Percentiles rank a stretch among this genome's conserved stretches.
These are phyloP conservation scores for Alternaria brassicicola DNA, from an alignment of 2,329 filamentous ascomycete species.

Conservation along the genomic window DNA sequence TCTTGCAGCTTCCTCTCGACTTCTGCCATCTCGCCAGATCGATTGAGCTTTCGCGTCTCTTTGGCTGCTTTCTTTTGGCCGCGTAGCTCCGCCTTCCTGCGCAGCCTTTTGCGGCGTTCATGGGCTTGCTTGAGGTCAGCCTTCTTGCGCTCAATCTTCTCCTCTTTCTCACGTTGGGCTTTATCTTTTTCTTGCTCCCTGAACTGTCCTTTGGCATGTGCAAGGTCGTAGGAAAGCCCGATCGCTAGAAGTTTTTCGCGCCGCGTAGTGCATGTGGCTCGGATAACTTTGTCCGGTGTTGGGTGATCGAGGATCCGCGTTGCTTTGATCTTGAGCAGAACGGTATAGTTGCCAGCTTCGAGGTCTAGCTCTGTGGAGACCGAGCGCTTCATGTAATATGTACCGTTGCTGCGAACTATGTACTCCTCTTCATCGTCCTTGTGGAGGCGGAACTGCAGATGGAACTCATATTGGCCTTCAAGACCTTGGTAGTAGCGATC, in stretches of 20 bases:
- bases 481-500: slow-evolving; percentile 65
- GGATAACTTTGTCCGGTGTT: slow-evolving; percentile 71
- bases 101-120: slow-evolving; percentile 43
- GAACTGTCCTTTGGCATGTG: slow-evolving; percentile 69
- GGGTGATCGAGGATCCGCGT: slow-evolving; percentile 58
- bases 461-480: slow-evolving; percentile 62
- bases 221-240: slow-evolving; percentile 73
- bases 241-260: slow-evolving; percentile 76
- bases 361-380: slow-evolving; percentile 79
- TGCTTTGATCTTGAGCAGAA: slow-evolving; percentile 76
- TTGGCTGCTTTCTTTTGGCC: slow-evolving; percentile 48
- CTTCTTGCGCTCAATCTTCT: slow-evolving; percentile 46
- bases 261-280: slow-evolving; percentile 64
- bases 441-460: slow-evolving; percentile 64
- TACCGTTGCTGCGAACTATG: slow-evolving; percentile 62
- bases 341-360: slow-evolving; percentile 74
- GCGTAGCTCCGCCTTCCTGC: slow-evolving; percentile 47
- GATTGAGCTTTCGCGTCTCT: slow-evolving; percentile 32
- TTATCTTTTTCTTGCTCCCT: slow-evolving; percentile 58
- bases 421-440: slow-evolving; percentile 66
- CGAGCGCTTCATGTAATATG: slow-evolving; percentile 70
- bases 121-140: slow-evolving; percentile 47
- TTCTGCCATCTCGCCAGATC: slow-evolving; percentile 32
- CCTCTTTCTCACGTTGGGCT: slow-evolving; percentile 48
- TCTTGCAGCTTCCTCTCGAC: slow-evolving; percentile 37